Conservation (phyloP, 2,329 filamentous ascomycete species). For the Fusarium sp. region DNA sequence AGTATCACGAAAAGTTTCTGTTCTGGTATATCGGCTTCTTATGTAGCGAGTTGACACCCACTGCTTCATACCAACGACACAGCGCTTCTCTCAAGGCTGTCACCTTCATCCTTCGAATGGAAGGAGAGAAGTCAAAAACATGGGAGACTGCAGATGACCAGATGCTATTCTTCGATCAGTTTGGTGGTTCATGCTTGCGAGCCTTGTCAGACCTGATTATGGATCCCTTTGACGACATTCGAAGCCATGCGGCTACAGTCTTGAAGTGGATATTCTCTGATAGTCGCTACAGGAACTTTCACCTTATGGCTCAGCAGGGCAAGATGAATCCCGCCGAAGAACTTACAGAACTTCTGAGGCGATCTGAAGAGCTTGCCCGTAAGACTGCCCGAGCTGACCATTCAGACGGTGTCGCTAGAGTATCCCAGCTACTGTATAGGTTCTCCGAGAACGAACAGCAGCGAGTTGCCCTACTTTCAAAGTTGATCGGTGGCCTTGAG, state of each 20-base stretch:
- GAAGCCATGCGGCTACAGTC: constrained; percentile 66
- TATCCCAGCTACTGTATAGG: constrained; percentile 75
- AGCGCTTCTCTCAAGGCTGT: constrained; percentile 82
- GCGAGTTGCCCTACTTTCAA: constrained; percentile 63
- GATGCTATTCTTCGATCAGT: constrained; percentile 53
- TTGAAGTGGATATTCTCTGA: constrained; percentile 61
- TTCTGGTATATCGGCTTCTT: constrained; percentile 80
- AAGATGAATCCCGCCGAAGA: constrained; percentile 43
- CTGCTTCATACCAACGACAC: constrained; percentile 89
- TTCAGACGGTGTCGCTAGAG: constrained; percentile 87
- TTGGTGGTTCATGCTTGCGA: constrained; percentile 65
- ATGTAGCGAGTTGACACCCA: constrained; percentile 78
- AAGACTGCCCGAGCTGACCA: constrained; percentile 88
- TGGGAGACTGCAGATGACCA: constrained; percentile 55
- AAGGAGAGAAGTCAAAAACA: constrained; percentile 64
- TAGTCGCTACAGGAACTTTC: constrained; percentile 47
- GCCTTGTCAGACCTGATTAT: constrained; percentile 82
- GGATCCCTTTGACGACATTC: constrained; percentile 93
- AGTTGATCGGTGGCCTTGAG: constrained; percentile 71
- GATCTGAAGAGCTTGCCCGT: constrained; percentile 69
- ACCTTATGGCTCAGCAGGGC: constrained; percentile 24
- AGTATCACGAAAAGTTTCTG: constrained; percentile 73
- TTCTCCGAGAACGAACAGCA: constrained; percentile 59
- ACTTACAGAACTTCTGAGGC: constrained; percentile 60
- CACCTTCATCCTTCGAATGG: constrained; percentile 73